phyloP scores from a whole-genome alignment of 306 rosid species.

The Alnus glutinosa region DNA sequence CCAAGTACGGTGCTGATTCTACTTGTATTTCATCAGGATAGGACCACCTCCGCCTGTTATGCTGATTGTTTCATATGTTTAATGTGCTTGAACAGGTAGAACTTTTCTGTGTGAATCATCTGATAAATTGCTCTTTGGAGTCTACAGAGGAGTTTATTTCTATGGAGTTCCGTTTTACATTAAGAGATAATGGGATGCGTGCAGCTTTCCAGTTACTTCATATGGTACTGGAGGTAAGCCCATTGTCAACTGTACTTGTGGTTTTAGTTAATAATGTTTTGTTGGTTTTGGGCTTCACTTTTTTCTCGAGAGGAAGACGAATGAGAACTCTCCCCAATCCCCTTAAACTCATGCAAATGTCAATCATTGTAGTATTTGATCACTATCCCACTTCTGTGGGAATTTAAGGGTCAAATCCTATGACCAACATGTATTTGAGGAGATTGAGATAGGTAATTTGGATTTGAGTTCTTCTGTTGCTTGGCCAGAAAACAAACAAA shows the following conservation, averaged over 20 bases:
- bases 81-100: conserved; percentile 64
- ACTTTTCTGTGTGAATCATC: conserved; percentile 95
- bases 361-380: neutral
- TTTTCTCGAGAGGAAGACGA: neutral
- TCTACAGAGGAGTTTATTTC: conserved; percentile 97
- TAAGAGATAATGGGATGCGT: conserved; percentile 94
- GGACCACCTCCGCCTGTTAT: conserved; percentile 18
- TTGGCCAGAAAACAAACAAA: neutral
- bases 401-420: neutral
- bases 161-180: conserved; percentile 98
- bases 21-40: conserved; percentile 7
- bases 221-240: conserved; percentile 94
- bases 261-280: neutral
- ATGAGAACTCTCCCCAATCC: neutral
- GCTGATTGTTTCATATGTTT: conserved; percentile 23
- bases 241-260: conserved; percentile 12
- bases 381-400: neutral
- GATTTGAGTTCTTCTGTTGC: neutral
- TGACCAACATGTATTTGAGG: neutral
- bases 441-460: neutral
- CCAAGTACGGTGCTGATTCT: neutral
- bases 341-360: neutral
- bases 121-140: conserved; percentile 94
- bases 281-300: neutral
- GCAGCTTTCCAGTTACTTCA: conserved; percentile 99